Conservation (phyloP, 805 yeast species). For the Candida krabiensis region DNA sequence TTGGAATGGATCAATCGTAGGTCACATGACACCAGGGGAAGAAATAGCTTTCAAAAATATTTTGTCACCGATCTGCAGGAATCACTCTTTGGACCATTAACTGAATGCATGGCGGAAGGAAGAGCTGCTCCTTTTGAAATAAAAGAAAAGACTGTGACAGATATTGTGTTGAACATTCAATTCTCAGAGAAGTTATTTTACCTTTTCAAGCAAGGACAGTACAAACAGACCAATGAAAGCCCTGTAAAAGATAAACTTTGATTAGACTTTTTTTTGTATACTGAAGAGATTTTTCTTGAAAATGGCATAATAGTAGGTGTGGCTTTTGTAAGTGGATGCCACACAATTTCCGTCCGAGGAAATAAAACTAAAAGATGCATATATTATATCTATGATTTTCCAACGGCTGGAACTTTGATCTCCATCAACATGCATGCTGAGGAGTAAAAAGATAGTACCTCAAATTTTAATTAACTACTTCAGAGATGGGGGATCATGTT, state of each 20-base stretch:
- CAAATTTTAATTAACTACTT: slow-evolving; percentile 1
- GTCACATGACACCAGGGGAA: slow-evolving; percentile 1
- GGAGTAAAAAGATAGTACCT: slow-evolving; percentile 1
- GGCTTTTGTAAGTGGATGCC: slow-evolving; percentile 3
- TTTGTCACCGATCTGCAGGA: slow-evolving; percentile 4
- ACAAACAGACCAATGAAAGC: slow-evolving; percentile 3
- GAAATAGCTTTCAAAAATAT: slow-evolving; percentile 3
- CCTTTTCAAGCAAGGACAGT: slow-evolving; percentile 4
- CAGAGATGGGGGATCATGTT: slow-evolving; percentile 14
- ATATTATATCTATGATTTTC: slow-evolving; percentile 1
- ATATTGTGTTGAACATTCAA: slow-evolving; percentile 1
- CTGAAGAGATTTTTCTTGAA: slow-evolving; percentile 1
- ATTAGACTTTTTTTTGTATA: neutral
- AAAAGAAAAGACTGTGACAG: slow-evolving; percentile 1
- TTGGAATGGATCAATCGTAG: neutral
- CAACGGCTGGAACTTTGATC: neutral
- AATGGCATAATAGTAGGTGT: slow-evolving; percentile 1
- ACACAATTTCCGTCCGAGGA: neutral
- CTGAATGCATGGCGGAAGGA: slow-evolving; percentile 5
- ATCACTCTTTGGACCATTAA: slow-evolving; percentile 2
- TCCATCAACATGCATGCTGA: neutral
- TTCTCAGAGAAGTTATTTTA: slow-evolving; percentile 3
- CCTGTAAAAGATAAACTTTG: neutral
- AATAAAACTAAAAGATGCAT: neutral
- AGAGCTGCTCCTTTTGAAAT: slow-evolving; percentile 1